A percentile compares a stretch with the other conserved stretches of the same genome.
Evolutionary conservation across 129 eudicot genomes (phyloP).

Genomic region (Rutidosis leptorrhynchoides): DNA sequence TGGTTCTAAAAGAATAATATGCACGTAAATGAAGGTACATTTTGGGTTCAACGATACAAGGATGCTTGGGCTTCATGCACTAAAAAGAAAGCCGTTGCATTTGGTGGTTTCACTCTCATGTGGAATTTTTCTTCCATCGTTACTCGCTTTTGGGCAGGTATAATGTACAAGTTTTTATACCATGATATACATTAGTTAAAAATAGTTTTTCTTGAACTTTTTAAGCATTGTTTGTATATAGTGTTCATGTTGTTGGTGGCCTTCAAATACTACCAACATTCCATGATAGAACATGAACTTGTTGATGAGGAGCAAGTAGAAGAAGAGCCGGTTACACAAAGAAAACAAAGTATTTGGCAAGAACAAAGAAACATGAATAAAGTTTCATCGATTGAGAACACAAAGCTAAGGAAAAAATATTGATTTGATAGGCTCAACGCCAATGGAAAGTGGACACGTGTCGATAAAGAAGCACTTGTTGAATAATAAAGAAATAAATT

Average conservation of each 20-base stretch:
- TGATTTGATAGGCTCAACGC: no score
- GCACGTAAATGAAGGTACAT: slow-evolving; percentile 43
- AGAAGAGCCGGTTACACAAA: slow-evolving; percentile 25
- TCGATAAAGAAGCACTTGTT: slow-evolving; percentile 14
- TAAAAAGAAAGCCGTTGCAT: slow-evolving; percentile 75
- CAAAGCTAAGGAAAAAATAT: slow-evolving; percentile 23
- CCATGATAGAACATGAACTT: slow-evolving; percentile 37
- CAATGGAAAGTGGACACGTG: slow-evolving; percentile 4
- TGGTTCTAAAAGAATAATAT: background rate
- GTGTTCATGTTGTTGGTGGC: slow-evolving; percentile 87
- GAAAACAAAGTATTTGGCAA: slow-evolving; percentile 29
- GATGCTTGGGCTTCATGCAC: slow-evolving; percentile 84
- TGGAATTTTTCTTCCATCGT: slow-evolving; percentile 71
- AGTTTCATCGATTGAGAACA: background rate
- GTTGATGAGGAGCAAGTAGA: slow-evolving; percentile 25
- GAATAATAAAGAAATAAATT: slow-evolving; percentile 30
- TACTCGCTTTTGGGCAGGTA: slow-evolving; percentile 92
- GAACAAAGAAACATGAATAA: slow-evolving; percentile 21
- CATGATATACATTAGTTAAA: background rate
- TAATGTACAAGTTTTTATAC: background rate
- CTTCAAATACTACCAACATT: slow-evolving; percentile 68
- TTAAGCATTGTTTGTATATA: slow-evolving; percentile 32
- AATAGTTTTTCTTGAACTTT: slow-evolving; percentile 5
- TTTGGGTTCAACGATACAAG: slow-evolving; percentile 65
- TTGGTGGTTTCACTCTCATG: slow-evolving; percentile 57